These are phyloP conservation scores for Dictyostelium brefeldianum DNA, from an alignment of 78 protist genomes.

Conservation along the genomic window DNA sequence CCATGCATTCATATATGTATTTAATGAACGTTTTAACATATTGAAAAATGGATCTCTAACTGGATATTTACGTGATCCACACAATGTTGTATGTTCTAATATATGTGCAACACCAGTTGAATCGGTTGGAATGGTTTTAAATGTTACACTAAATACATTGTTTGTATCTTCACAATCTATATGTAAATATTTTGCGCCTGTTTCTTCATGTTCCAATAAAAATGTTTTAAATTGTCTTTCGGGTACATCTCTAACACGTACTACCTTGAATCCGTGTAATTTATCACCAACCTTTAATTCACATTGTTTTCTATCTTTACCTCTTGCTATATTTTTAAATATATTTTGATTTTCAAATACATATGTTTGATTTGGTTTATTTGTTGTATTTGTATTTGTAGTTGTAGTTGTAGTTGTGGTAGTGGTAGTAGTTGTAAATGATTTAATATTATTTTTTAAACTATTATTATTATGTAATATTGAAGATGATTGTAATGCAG, in stretches of 20 bases:
- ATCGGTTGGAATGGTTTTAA: conserved; percentile 87
- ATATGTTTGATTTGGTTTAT: conserved; percentile 20
- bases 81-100: conserved; percentile 95
- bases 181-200: conserved; percentile 84
- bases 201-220: conserved; percentile 50
- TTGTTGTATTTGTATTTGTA: neutral
- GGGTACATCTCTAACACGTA: conserved; percentile 37
- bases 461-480: neutral
- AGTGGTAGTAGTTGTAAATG: neutral
- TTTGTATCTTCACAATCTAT: conserved; percentile 80
- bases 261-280: conserved; percentile 53
- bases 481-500: neutral
- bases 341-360: neutral
- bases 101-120: conserved; percentile 96
- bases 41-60: conserved; percentile 95
- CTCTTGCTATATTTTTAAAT: conserved; percentile 5
- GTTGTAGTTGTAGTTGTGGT: neutral
- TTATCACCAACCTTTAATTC: conserved; percentile 35
- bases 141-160: conserved; percentile 86
- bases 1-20: conserved; percentile 86
- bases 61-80: conserved; percentile 95
- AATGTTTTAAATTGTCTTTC: conserved; percentile 63
- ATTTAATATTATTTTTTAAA: neutral
- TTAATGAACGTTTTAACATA: conserved; percentile 89
- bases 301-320: conserved; percentile 28